Evolutionary conservation across 352 stramenopile species (phyloP), one percentile per base, ranked within the genome.

Genomic region (Phytophthora syringae): DNA sequence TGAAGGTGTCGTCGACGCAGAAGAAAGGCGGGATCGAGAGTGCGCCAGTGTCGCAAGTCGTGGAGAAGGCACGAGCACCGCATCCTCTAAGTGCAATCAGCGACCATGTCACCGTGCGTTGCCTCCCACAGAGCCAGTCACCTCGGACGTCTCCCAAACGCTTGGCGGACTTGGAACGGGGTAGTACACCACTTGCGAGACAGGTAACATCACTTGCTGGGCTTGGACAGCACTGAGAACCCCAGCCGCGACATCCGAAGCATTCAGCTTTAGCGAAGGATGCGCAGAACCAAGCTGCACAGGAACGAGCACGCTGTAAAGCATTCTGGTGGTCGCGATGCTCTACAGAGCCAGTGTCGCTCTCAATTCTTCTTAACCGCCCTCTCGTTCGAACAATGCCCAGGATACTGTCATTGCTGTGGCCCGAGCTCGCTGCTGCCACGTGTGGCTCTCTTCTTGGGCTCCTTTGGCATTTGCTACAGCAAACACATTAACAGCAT

Each of bases 391-490:
- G 37, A 13, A 5, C 37, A 44, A 44, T 44, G 32, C 36, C 36
- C 36, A 43, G 12, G 36, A 43, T 16, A n/a, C n/a, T 44, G 18
- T 13, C 37, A 44, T 44, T 44, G 37, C 37, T 44, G 9, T 10
- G 37, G 37, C 3, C 10, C 18, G 15, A 44, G 11, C 11, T 44
- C 15, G 37, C 37, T 44, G 16, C 18, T 24, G 16, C 11, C 37
- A 24, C 37, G 37, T 44, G 37, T 44, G 37, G 15, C 37, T 44
- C 37, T 24, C 37, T 44, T 44, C 37, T 44, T 44, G 18, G 9
- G 37, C 37, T 44, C 37, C 37, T 21, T 44, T 44, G 37, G 37
- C 32, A 44, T 44, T 22, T 44, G 15, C n/a, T n/a, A n/a, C n/a
- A n/a, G n/a, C n/a, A n/a, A n/a, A n/a, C n/a, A n/a, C n/a, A n/a